phyloP scores from a whole-genome alignment of 2,329 filamentous ascomycete species.

The Colletotrichum sojae region DNA sequence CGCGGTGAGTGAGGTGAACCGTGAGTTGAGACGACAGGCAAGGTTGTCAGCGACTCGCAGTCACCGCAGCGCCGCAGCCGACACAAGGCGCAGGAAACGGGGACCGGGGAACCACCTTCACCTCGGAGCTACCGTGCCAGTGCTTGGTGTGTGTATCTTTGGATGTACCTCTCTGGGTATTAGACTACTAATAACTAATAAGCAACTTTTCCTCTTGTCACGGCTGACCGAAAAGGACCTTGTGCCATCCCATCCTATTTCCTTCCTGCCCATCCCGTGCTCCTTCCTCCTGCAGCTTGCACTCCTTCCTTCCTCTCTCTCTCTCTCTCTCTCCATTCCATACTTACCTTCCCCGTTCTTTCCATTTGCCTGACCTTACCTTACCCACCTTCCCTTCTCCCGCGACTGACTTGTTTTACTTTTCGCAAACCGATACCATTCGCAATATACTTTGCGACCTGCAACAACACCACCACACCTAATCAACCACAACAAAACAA shows the following conservation, averaged over 20 bases:
- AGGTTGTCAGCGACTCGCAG: slow-evolving; percentile 15
- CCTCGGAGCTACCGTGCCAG: slow-evolving; percentile 17
- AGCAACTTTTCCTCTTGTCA: slow-evolving; percentile 12
- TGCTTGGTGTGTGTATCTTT: no score
- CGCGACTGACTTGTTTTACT: slow-evolving; percentile 11
- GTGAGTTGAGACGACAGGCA: not conserved
- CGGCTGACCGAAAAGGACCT: slow-evolving; percentile 16
- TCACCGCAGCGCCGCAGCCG: slow-evolving; percentile 11
- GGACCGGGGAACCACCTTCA: slow-evolving; percentile 18
- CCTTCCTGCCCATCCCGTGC: slow-evolving; percentile 19
- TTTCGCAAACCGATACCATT: slow-evolving; percentile 19
- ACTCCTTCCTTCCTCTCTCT: not conserved
- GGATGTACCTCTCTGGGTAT: not conserved
- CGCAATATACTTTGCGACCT: slow-evolving; percentile 16
- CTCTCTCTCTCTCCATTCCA: not conserved
- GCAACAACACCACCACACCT: slow-evolving; percentile 7
- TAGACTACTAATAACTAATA: slow-evolving; percentile 15
- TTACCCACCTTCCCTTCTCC: slow-evolving; percentile 27
- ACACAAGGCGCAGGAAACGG: slow-evolving; percentile 18
- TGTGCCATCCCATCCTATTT: slow-evolving; percentile 19
- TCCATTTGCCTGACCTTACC: slow-evolving; percentile 21
- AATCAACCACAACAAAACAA: slow-evolving; percentile 26
- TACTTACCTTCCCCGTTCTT: slow-evolving; percentile 18
- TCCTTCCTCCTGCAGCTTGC: slow-evolving; percentile 11
- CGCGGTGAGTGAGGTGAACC: no score